phyloP scores from a whole-genome alignment of 352 stramenopile species.

The Pseudoperonospora humuli region DNA sequence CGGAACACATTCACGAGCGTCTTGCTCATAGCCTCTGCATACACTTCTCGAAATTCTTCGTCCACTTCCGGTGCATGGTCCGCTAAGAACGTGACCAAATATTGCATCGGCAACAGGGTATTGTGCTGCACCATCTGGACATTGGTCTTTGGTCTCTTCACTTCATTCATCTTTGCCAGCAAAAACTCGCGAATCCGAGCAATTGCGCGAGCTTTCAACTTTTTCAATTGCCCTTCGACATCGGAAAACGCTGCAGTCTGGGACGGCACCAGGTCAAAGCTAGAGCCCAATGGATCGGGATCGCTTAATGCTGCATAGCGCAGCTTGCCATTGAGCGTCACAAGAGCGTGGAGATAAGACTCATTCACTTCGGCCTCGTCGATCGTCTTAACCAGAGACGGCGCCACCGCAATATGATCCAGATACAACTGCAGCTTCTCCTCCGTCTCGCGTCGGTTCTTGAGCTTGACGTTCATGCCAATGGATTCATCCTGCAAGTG shows the following conservation, averaged over 20 bases:
- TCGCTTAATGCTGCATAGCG: slow-evolving; percentile 76
- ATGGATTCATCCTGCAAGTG: slow-evolving; percentile 94
- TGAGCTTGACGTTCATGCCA: slow-evolving; percentile 89
- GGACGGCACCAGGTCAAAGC: slow-evolving; percentile 82
- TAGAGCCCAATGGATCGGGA: slow-evolving; percentile 52
- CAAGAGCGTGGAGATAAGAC: slow-evolving; percentile 89
- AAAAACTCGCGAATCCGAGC: slow-evolving; percentile 90
- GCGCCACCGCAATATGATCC: slow-evolving; percentile 92
- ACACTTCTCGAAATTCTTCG: slow-evolving; percentile 92
- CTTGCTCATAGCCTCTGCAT: slow-evolving; percentile 96
- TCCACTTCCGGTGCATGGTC: slow-evolving; percentile 90
- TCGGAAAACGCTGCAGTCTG: slow-evolving; percentile 89
- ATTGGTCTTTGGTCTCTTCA: slow-evolving; percentile 97
- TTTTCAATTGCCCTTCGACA: slow-evolving; percentile 89
- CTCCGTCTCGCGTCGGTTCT: slow-evolving; percentile 94
- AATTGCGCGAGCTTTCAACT: slow-evolving; percentile 73
- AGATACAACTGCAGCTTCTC: slow-evolving; percentile 91
- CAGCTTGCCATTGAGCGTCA: slow-evolving; percentile 91
- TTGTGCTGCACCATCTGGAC: slow-evolving; percentile 98
- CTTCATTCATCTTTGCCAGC: slow-evolving; percentile 85
- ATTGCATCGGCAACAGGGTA: slow-evolving; percentile 93
- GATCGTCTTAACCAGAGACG: slow-evolving; percentile 89
- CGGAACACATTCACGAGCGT: slow-evolving; percentile 94
- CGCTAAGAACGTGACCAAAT: slow-evolving; percentile 92
- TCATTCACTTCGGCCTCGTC: slow-evolving; percentile 93